Percentiles rank a stretch among this genome's conserved stretches.
phyloP scores from a whole-genome alignment of 441 rosid genomes.

The Jatropha multifida region DNA sequence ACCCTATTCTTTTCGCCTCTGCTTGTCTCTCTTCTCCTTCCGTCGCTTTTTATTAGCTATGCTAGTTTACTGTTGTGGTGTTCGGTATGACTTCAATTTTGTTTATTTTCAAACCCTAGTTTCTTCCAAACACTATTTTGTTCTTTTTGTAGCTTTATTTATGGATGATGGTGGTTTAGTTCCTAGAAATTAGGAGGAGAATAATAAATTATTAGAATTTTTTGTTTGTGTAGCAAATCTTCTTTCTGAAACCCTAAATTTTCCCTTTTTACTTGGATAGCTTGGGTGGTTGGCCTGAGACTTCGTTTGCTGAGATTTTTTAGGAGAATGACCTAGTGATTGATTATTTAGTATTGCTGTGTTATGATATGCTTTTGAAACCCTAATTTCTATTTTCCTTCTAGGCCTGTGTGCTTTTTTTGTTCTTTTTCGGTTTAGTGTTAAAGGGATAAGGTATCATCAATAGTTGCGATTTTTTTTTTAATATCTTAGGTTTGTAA shows the following conservation, averaged over 20 bases:
- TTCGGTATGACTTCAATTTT: neutral
- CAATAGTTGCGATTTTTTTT: neutral
- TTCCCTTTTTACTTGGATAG: neutral
- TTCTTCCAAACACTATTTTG: slow-evolving; percentile 24
- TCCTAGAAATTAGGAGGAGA: neutral
- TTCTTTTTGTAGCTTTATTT: neutral
- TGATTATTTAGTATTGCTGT: neutral
- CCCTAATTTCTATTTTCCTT: slow-evolving; percentile 3
- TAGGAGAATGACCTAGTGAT: neutral
- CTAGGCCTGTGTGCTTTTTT: neutral
- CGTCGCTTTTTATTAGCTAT: neutral
- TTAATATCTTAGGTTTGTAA: neutral
- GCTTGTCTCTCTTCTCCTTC: neutral
- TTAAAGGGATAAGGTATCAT: neutral
- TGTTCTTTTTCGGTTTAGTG: neutral
- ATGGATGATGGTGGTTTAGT: neutral
- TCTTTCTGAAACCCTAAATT: slow-evolving; percentile 5
- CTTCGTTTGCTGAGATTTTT: neutral
- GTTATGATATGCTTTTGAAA: neutral
- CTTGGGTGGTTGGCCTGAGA: neutral
- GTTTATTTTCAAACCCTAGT: neutral
- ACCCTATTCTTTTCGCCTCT: neutral
- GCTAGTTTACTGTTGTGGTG: neutral
- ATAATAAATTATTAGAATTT: neutral
- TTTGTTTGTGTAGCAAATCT: neutral